Evolutionary conservation across 768 basidiomycete genomes (phyloP), one percentile per base, ranked within the genome.

Genomic region (Leccinum imitatum): DNA sequence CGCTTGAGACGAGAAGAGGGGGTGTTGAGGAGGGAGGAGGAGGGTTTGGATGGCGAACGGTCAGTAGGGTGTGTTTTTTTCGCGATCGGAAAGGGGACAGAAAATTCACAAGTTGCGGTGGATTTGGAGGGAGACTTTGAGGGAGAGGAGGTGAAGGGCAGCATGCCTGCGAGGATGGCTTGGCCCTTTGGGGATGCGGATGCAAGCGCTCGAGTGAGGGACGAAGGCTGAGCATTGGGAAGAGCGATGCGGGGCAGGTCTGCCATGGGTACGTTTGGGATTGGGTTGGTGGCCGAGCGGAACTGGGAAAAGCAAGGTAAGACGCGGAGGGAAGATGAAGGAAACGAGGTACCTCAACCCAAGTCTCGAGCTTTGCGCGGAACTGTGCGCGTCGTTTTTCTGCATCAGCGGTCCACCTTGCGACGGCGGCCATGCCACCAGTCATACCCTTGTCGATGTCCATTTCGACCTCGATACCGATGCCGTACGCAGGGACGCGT

Each of bases 381-480:
- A 93, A 80, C 56, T 83, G 76, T 56, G 78, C 74, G 57, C 85
- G 82, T 56, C 92, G 83, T 35, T 74, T 75, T 57, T 90, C 89
- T 39, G 82, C 75, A 48, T 79, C 84, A 30, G 88, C 84, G 3
- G 92, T 92, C 92, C 92, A 94, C 58, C 90, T 84, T 55, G 92
- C 91, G 48, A 94, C 89, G 30, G 91, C 89, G 39, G 90, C 90
- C 88, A 93, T 93, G n/a, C 91, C 90, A 50, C 82, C 85, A 21
- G 78, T 78, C 87, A 90, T 86, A 65, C 83, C 85, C 74, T 89
- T 90, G 73, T 91, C 89, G 57, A 91, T 83, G 66, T 92, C 85
- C 78, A 91, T 87, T 65, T 93, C 90, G 25, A 93, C 90, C 74
- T 93, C 90, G 53, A 94, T 90, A 1, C 92, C 92, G 62, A 93